Evolutionary conservation across 176 grass and related monocot species (phyloP).

Genomic region (Zea luxurians): DNA sequence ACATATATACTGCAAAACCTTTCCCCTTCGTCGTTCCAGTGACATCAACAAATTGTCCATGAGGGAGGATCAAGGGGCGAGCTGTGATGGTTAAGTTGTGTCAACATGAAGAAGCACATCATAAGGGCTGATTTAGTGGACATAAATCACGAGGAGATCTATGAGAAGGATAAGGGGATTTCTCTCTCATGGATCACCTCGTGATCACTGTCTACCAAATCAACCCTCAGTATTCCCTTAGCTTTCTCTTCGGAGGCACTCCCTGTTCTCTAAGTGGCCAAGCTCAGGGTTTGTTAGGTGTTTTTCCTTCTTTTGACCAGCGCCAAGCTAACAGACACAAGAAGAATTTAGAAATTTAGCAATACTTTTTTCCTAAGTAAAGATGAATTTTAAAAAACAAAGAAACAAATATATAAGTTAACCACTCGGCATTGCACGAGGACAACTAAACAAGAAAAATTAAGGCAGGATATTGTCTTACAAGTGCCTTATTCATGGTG

Average conservation of each 20-base stretch:
- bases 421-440: background rate
- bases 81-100: constrained; percentile 69
- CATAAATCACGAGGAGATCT: no score
- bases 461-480: background rate
- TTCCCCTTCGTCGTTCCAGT: constrained; percentile 83
- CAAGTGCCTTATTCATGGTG: constrained; percentile 29
- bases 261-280: constrained; percentile 81
- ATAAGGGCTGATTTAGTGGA: no score
- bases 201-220: no score
- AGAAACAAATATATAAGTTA: constrained; percentile 1
- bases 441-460: constrained; percentile 5
- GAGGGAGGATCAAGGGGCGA: constrained; percentile 94
- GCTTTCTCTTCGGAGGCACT: constrained; percentile 86
- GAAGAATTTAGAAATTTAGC: constrained; percentile 27
- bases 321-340: constrained; percentile 68
- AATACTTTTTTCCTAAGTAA: background rate
- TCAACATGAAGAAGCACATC: constrained; percentile 94
- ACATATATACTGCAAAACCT: constrained; percentile 92
- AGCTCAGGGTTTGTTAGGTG: constrained; percentile 89
- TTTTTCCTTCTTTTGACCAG: constrained; percentile 99
- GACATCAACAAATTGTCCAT: constrained; percentile 90
- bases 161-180: no score
- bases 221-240: constrained; percentile 90
- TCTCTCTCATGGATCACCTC: no score
- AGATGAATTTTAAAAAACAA: constrained; percentile 32